Base-by-base conservation (phyloP, 805 yeast species). In the Ogataea corticis region DNA sequence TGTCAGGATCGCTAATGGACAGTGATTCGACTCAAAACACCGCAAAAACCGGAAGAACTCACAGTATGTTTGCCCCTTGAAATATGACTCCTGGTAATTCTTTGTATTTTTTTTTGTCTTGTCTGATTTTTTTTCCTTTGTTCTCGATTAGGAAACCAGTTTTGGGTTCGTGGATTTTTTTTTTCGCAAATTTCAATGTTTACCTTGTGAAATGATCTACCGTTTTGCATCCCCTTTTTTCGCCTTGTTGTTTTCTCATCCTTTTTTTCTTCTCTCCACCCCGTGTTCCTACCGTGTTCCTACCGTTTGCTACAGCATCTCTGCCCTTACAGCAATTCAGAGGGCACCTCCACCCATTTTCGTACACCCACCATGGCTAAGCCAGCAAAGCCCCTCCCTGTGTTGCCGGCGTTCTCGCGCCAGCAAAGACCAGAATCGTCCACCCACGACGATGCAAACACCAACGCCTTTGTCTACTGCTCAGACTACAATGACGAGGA, bases 401-500 rank as follows among this genome's bases (percentile, higher is more conserved):
- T 51, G 38, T 49, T 58, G 23, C 61, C 63, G n/a, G 46, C 56
- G 14, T 56, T 55, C 32, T 47, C 41, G 16, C 42, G 44, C 17
- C 37, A 43, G n/a, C 38, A 28, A 19, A 30, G 41, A 14, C 38
- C 31, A 10, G 34, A 25, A 15, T 29, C 35, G 18, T 9, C 44
- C 6, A 11, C 40, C 11, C 50, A 45, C 2, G 50, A 46, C 11
- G 55, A 52, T 11, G 41, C 43, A 35, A 62, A 58, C 39, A 44
- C 44, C 33, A 62, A 58, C 39, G 58, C 64, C 2, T 66, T 66
- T 40, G 62, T 64, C 7, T 66, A 60, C 46, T 58, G 65, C 39
- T 61, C 69, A 2, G 63, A 54, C 27, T 54, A 52, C 36, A 51
- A 50, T 4, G 45, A 45, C 37, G 61, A 54, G 32, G 50, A 57